Base-by-base conservation (phyloP, 805 yeast genomes). In the Sugiyamaella chiloensis region DNA sequence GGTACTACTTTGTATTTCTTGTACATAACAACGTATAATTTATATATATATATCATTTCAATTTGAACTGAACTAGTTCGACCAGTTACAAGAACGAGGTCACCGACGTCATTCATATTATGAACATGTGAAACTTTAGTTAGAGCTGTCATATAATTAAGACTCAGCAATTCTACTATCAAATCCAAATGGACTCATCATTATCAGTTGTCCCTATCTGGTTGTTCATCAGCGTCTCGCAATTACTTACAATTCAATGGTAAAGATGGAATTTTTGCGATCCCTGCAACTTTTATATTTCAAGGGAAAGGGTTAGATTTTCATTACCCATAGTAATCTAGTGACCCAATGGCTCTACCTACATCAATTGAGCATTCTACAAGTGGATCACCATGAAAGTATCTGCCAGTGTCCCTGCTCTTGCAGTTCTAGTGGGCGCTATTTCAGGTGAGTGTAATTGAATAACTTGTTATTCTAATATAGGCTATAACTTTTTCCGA, bases 201-300 rank as follows among this genome's bases (percentile, higher is more conserved):
- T 56, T 23, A 52, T 62, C 65, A 53, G 65, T 61, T 62, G 66
- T 62, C 66, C 66, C 66, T 61, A 62, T 62, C 66, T 47, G 53
- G 51, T 53, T 52, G 40, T 37, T 60, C 65, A 59, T 62, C 66
- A 60, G 53, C 26, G 6, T n/a, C n/a, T n/a, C n/a, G n/a, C n/a
- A n/a, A n/a, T n/a, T n/a, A n/a, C n/a, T n/a, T n/a, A n/a, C n/a
- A n/a, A n/a, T n/a, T n/a, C n/a, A n/a, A n/a, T n/a, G n/a, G n/a
- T n/a, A n/a, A n/a, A n/a, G n/a, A n/a, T n/a, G n/a, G n/a, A n/a
- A n/a, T n/a, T n/a, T n/a, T n/a, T n/a, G n/a, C n/a, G n/a, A n/a
- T n/a, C n/a, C n/a, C n/a, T n/a, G n/a, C n/a, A n/a, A n/a, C n/a
- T n/a, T n/a, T n/a, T n/a, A n/a, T n/a, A n/a, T n/a, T n/a, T n/a